Evolutionary conservation across 2,329 filamentous ascomycete genomes (phyloP).

Genomic region (Fusarium coicis): DNA sequence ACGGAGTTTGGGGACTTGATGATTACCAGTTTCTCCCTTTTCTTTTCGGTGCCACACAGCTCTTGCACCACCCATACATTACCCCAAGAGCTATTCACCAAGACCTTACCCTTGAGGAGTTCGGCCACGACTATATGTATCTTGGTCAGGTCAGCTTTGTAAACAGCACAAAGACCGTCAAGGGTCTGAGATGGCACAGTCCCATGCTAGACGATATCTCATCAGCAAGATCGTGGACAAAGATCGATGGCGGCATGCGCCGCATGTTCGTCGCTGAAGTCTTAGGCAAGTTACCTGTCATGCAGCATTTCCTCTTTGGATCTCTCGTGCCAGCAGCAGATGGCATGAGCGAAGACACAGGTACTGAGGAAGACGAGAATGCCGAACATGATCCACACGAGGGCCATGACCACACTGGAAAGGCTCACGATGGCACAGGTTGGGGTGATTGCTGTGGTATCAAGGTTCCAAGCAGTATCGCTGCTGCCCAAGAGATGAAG

Average conservation of each 20-base stretch:
- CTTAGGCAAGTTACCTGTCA: conserved; percentile 90
- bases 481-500: conserved; percentile 87
- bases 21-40: conserved; percentile 98
- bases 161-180: conserved; percentile 95
- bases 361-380: conserved; percentile 59
- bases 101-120: conserved; percentile 86
- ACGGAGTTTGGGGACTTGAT: conserved; percentile 97
- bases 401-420: conserved; percentile 70
- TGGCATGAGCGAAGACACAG: conserved; percentile 79
- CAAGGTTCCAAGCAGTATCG: conserved; percentile 93
- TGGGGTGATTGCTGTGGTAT: conserved; percentile 99
- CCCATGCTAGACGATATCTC: conserved; percentile 99
- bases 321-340: conserved; percentile 81
- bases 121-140: conserved; percentile 84
- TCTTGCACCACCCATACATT: conserved; percentile 84
- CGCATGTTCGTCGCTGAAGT: conserved; percentile 98
- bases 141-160: conserved; percentile 94
- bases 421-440: conserved; percentile 70
- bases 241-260: conserved; percentile 94
- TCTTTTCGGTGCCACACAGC: conserved; percentile 90
- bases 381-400: conserved; percentile 64
- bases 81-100: conserved; percentile 88
- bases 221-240: conserved; percentile 86
- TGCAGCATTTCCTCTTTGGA: conserved; percentile 98
- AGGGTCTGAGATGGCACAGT: conserved; percentile 93